These are phyloP conservation scores for Euphorbia lathyris DNA, from an alignment of 345 rosid species.

Conservation along the genomic window DNA sequence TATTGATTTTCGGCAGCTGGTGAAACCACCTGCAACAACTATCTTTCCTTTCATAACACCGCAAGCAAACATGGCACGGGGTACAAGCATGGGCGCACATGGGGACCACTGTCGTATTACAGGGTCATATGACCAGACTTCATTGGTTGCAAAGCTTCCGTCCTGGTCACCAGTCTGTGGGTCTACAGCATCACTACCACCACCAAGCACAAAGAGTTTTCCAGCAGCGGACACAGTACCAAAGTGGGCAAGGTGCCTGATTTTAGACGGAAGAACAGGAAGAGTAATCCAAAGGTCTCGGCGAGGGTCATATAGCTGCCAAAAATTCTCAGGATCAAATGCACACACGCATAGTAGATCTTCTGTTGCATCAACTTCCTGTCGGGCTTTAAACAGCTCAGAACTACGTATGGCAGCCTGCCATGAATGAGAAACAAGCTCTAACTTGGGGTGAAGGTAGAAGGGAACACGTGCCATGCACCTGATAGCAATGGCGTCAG, in stretches of 20 bases:
- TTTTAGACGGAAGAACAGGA: conserved; percentile 81
- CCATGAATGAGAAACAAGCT: conserved; percentile 97
- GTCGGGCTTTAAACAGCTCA: conserved; percentile 72
- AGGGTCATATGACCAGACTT: conserved; percentile 94
- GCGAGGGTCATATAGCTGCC: conserved; percentile 91
- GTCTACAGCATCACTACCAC: conserved; percentile 94
- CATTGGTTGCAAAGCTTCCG: conserved; percentile 86
- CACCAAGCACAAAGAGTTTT: conserved; percentile 83
- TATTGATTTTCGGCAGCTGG: conserved; percentile 80
- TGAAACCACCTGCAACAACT: conserved; percentile 90
- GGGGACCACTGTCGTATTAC: conserved; percentile 64
- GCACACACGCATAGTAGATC: conserved; percentile 78
- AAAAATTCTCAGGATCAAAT: conserved; percentile 85
- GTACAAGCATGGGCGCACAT: conserved; percentile 75
- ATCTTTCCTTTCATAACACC: conserved; percentile 80
- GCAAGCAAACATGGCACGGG: conserved; percentile 97
- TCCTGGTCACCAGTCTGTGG: conserved; percentile 89
- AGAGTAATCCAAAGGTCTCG: conserved; percentile 85
- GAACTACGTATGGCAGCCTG: conserved; percentile 62
- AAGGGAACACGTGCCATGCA: conserved; percentile 93
- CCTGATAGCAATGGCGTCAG: conserved; percentile 83
- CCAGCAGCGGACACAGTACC: conserved; percentile 67
- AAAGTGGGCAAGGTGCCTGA: conserved; percentile 83
- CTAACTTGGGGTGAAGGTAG: conserved; percentile 62
- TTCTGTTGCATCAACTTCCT: conserved; percentile 67